Percentiles rank a stretch among this genome's conserved stretches.
Conservation (phyloP, 306 rosid species). For the Prunus padus region DNA sequence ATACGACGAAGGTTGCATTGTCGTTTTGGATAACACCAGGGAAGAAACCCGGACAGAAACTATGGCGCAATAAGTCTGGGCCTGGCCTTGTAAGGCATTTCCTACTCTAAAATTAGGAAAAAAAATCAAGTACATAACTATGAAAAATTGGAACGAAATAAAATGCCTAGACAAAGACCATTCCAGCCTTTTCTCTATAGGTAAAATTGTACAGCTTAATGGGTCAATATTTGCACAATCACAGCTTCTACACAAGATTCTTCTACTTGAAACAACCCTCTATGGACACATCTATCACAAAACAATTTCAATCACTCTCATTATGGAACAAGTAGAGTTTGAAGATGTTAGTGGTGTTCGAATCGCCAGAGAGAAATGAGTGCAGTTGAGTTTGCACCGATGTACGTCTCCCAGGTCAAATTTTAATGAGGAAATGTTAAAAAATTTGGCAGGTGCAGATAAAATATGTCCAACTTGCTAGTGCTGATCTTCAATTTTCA, state of each 20-base stretch:
- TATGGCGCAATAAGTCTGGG: no score
- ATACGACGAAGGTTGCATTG: background rate
- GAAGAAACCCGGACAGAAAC: no score
- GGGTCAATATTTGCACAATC: background rate
- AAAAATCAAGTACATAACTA: background rate
- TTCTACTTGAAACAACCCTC: constrained; percentile 1
- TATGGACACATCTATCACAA: constrained; percentile 2
- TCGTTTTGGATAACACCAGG: background rate
- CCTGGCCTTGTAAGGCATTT: no score
- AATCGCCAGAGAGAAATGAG: constrained; percentile 14
- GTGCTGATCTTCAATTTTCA: constrained; percentile 54
- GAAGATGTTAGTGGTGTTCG: constrained; percentile 13
- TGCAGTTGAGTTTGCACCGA: constrained; percentile 13
- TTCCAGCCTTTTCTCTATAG: background rate
- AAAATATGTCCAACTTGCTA: constrained; percentile 26
- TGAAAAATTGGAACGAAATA: background rate
- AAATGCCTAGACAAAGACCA: background rate
- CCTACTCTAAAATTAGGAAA: no score
- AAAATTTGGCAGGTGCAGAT: background rate
- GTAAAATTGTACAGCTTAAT: background rate
- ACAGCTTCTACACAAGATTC: constrained; percentile 2
- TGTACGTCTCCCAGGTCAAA: constrained; percentile 13
- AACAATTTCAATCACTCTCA: background rate
- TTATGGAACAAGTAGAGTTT: background rate
- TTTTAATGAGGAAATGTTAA: constrained; percentile 16